phyloP scores from a whole-genome alignment of 257 asterid species.

The Solanum medicagineum region DNA sequence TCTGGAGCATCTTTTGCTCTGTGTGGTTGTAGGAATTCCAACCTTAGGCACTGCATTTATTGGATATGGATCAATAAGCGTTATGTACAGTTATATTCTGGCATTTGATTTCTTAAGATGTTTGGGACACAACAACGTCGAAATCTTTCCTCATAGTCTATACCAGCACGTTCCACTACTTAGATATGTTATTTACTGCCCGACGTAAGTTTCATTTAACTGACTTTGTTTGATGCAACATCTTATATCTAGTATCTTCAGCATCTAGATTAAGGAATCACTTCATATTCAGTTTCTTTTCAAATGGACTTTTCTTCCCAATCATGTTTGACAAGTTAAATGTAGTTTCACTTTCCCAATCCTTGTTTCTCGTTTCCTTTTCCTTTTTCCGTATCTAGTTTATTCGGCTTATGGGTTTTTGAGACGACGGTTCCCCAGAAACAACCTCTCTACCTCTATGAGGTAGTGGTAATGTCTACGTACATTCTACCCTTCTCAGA shows the following conservation, averaged over 20 bases:
- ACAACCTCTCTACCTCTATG: no score
- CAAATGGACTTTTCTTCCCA: background rate
- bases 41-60: constrained; percentile 43
- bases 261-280: background rate
- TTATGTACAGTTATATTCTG: constrained; percentile 55
- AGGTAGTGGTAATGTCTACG: no score
- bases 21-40: constrained; percentile 58
- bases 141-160: constrained; percentile 40
- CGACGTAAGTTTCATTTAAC: constrained; percentile 46
- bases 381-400: no score
- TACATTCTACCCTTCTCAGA: no score
- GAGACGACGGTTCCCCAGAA: no score
- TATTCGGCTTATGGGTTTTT: no score
- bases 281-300: background rate
- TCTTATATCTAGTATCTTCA: background rate
- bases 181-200: constrained; percentile 49
- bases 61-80: constrained; percentile 64
- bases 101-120: constrained; percentile 76
- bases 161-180: constrained; percentile 49
- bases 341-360: background rate
- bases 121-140: constrained; percentile 73
- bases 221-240: background rate
- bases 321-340: background rate
- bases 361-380: no score
- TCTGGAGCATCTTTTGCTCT: constrained; percentile 70